Evolutionary conservation across 2,329 filamentous ascomycete species (phyloP).

Genomic region (Penicillium palitans): DNA sequence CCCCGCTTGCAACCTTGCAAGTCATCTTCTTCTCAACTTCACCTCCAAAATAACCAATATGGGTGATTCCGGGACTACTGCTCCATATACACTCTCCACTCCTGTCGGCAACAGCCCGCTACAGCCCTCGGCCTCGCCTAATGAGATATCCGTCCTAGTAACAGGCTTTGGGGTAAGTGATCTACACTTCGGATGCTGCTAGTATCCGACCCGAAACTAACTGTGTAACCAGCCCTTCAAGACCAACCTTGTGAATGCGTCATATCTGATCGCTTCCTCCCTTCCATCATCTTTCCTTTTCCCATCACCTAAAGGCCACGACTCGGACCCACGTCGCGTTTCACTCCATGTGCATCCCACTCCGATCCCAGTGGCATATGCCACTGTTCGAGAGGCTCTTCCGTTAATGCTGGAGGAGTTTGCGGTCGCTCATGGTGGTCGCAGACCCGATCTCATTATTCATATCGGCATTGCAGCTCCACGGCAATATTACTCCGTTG

Average conservation of each 20-base stretch:
- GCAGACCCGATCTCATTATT: slow-evolving; percentile 63
- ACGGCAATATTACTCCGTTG: slow-evolving; percentile 67
- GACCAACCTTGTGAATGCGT: slow-evolving; percentile 72
- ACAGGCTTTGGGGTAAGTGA: slow-evolving; percentile 41
- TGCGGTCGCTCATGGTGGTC: slow-evolving; percentile 40
- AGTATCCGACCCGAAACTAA: slow-evolving; percentile 13
- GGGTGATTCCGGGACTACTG: slow-evolving; percentile 35
- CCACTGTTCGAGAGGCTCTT: slow-evolving; percentile 62
- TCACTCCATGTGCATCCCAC: slow-evolving; percentile 57
- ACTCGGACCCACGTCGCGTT: slow-evolving; percentile 34
- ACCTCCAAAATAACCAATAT: slow-evolving; percentile 22
- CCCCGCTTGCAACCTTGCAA: background rate
- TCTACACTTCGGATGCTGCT: slow-evolving; percentile 14
- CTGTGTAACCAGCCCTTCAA: slow-evolving; percentile 66
- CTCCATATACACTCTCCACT: slow-evolving; percentile 16
- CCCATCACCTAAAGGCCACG: slow-evolving; percentile 17
- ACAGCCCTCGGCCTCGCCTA: slow-evolving; percentile 17
- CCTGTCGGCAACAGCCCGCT: slow-evolving; percentile 17
- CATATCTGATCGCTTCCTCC: slow-evolving; percentile 71
- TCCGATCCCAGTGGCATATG: slow-evolving; percentile 71
- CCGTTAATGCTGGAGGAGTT: slow-evolving; percentile 61
- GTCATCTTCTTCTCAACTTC: slow-evolving; percentile 2
- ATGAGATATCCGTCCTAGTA: slow-evolving; percentile 38
- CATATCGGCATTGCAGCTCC: slow-evolving; percentile 78
- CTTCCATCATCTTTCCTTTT: slow-evolving; percentile 66